A percentile compares a stretch with the other conserved stretches of the same genome.
These are phyloP conservation scores for Dicorynia guianensis DNA, from an alignment of 306 rosid genomes.

Conservation along the genomic window DNA sequence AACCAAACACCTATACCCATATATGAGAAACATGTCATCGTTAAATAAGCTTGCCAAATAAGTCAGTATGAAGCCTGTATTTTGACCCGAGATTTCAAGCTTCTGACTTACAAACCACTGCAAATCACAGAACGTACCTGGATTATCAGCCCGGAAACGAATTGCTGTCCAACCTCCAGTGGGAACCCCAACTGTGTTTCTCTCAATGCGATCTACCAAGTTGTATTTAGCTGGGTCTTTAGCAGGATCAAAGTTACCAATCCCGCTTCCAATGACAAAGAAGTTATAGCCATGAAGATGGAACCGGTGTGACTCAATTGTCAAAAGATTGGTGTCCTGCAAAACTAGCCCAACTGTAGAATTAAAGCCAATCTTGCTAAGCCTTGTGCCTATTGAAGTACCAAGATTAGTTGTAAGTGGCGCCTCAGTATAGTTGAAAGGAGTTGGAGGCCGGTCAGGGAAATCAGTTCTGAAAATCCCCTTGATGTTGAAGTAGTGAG, in stretches of 20 bases:
- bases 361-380: slow-evolving; percentile 69
- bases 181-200: slow-evolving; percentile 85
- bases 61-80: no score
- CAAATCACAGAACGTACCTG: slow-evolving; percentile 50
- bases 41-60: no score
- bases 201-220: slow-evolving; percentile 81
- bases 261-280: slow-evolving; percentile 74
- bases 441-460: slow-evolving; percentile 64
- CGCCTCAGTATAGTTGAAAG: slow-evolving; percentile 81
- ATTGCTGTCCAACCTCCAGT: slow-evolving; percentile 86
- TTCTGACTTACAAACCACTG: no score
- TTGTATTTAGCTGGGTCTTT: slow-evolving; percentile 76
- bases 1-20: slow-evolving; percentile 78
- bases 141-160: slow-evolving; percentile 80
- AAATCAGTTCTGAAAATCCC: slow-evolving; percentile 81
- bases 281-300: slow-evolving; percentile 80
- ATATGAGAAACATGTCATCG: slow-evolving; percentile 6
- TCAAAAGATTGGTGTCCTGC: slow-evolving; percentile 74
- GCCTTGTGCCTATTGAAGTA: slow-evolving; percentile 65
- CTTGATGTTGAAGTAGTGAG: slow-evolving; percentile 71
- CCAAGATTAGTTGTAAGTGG: slow-evolving; percentile 70
- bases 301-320: slow-evolving; percentile 81
- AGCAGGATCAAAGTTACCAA: slow-evolving; percentile 74
- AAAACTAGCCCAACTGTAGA: slow-evolving; percentile 76
- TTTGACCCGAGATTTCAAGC: no score